These are phyloP conservation scores for Saccharata proteae DNA, from an alignment of 2,329 filamentous ascomycete genomes.

Conservation along the genomic window DNA sequence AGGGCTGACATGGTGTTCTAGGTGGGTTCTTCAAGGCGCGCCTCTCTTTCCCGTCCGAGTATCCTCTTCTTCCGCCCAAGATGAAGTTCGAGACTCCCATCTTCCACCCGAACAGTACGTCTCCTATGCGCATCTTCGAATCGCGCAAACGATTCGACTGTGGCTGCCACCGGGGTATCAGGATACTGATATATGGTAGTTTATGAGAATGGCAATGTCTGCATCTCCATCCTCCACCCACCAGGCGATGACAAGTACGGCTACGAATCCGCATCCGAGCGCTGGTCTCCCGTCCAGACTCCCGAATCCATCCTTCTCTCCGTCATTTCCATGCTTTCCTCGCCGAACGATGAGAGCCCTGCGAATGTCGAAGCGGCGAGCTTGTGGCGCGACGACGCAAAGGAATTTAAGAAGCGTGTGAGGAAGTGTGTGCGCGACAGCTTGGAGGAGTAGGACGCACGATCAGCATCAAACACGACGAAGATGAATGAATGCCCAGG, in stretches of 20 bases:
- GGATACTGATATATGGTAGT: conserved; percentile 44
- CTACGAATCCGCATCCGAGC: conserved; percentile 91
- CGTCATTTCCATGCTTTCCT: conserved; percentile 96
- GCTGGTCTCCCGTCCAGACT: conserved; percentile 93
- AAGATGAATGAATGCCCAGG: not conserved
- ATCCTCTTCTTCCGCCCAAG: conserved; percentile 86
- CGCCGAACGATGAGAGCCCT: conserved; percentile 93
- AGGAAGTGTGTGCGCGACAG: conserved; percentile 60
- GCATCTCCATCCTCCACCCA: conserved; percentile 95
- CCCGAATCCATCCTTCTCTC: conserved; percentile 96
- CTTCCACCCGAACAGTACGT: conserved; percentile 88
- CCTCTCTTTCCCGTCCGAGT: conserved; percentile 89
- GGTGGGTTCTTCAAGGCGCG: conserved; percentile 92
- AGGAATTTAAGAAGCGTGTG: conserved; percentile 78
- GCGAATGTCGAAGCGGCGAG: conserved; percentile 94
- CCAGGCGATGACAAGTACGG: conserved; percentile 96
- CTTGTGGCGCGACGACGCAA: conserved; percentile 80
- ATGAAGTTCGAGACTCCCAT: conserved; percentile 94
- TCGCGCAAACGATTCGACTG: not conserved
- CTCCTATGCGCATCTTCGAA: conserved; percentile 2
- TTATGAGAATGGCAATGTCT: conserved; percentile 83
- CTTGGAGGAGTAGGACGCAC: conserved; percentile 19
- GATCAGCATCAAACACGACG: too few relatives aligned
- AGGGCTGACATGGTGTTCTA: conserved; percentile 11
- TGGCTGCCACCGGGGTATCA: not conserved